Evolutionary conservation across 169 alveolate genomes (phyloP).

Genomic region (Plasmodium yoelii): DNA sequence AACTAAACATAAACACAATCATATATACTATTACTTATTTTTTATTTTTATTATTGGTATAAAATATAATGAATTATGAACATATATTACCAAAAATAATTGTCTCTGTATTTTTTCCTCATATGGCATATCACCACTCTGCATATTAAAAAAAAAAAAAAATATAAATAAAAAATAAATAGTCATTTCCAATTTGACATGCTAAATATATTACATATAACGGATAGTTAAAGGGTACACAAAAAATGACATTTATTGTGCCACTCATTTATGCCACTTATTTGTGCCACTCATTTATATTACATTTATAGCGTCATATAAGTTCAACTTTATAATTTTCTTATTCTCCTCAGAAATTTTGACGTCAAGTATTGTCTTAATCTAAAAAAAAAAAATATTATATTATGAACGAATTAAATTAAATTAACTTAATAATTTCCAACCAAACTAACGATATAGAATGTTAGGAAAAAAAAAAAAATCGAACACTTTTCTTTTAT

Average conservation of each 20-base stretch:
- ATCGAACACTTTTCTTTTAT: background rate
- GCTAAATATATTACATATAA: background rate
- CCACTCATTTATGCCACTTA: too few relatives aligned
- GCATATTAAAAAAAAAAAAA: background rate
- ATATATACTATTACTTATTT: too few relatives aligned
- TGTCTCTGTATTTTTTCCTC: constrained; percentile 75
- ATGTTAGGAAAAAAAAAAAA: too few relatives aligned
- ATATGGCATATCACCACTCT: constrained; percentile 39
- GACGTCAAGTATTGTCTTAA: constrained; percentile 33
- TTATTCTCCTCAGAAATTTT: constrained; percentile 62
- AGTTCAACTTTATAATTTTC: constrained; percentile 30
- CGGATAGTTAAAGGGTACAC: background rate
- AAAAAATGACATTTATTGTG: background rate
- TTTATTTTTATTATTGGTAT: too few relatives aligned
- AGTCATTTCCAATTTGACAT: background rate
- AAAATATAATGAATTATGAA: too few relatives aligned
- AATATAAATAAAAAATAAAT: too few relatives aligned
- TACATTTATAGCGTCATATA: constrained; percentile 25
- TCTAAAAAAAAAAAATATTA: constrained; percentile 20
- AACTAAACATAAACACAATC: too few relatives aligned
- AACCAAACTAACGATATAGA: background rate
- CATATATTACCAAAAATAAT: constrained; percentile 42
- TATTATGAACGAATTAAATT: background rate
- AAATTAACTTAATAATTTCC: background rate
- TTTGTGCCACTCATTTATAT: too few relatives aligned